Conservation (phyloP, 1,284 basidiomycete genomes). For the Cryptococcus deneoformans region DNA sequence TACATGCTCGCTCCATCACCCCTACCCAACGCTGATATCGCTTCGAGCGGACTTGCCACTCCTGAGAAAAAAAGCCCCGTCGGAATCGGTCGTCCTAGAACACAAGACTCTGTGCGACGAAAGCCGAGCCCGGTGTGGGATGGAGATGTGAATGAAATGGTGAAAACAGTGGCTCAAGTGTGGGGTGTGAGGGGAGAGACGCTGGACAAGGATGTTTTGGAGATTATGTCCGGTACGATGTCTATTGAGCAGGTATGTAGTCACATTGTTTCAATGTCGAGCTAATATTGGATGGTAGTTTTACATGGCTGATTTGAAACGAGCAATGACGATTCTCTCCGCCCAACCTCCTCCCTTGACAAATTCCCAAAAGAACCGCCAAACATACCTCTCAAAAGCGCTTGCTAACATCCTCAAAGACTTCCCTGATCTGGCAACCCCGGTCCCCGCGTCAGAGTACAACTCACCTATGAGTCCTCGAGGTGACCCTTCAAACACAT, state of each 20-base stretch:
- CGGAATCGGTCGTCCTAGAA: constrained; percentile 9
- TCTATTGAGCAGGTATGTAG: constrained; percentile 36
- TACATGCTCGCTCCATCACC: constrained; percentile 27
- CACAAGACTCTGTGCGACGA: constrained; percentile 16
- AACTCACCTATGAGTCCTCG: constrained; percentile 7
- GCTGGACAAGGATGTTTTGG: constrained; percentile 33
- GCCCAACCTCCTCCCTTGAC: constrained; percentile 20
- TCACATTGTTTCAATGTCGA: background rate
- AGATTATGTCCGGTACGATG: constrained; percentile 23
- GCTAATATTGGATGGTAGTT: constrained; percentile 17
- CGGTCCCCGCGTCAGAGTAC: constrained; percentile 19
- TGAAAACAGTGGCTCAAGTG: constrained; percentile 34
- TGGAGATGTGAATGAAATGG: constrained; percentile 21
- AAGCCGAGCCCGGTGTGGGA: constrained; percentile 32
- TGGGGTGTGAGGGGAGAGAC: constrained; percentile 35
- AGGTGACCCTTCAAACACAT: constrained; percentile 6
- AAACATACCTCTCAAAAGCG: constrained; percentile 19
- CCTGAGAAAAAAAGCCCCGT: constrained; percentile 7
- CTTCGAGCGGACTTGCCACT: constrained; percentile 10
- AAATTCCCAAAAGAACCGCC: constrained; percentile 21
- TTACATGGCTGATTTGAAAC: constrained; percentile 43
- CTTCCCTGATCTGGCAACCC: constrained; percentile 33
- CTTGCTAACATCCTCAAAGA: constrained; percentile 19
- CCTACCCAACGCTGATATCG: constrained; percentile 10
- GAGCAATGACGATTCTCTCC: constrained; percentile 22